A percentile compares a stretch with the other conserved stretches of the same genome.
Evolutionary conservation across 371 early-diverging fungal species (phyloP).

Genomic region (Syncephalastrum monosporum): DNA sequence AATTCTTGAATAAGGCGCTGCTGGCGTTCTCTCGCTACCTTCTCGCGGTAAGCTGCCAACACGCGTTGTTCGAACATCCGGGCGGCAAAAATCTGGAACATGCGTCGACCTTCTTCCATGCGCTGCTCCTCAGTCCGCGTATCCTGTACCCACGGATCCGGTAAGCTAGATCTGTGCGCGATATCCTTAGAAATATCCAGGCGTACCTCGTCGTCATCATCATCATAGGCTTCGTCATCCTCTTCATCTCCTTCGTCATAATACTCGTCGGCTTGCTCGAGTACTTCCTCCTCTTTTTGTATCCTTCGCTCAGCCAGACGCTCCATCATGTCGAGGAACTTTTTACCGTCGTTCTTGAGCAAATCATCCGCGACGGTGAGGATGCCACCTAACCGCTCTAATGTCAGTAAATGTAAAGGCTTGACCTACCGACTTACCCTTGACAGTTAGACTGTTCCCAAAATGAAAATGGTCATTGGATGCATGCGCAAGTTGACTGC

Average conservation of each 20-base stretch:
- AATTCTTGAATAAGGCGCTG: conserved; percentile 75
- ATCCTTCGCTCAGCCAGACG: conserved; percentile 85
- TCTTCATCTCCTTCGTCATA: conserved; percentile 47
- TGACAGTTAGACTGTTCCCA: conserved; percentile 67
- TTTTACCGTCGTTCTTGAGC: conserved; percentile 85
- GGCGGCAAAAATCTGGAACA: conserved; percentile 93
- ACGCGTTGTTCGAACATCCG: conserved; percentile 94
- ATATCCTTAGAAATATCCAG: conserved; percentile 1
- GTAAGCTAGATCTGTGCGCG: neutral
- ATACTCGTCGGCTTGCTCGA: conserved; percentile 19
- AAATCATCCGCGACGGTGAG: conserved; percentile 86
- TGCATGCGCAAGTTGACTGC: conserved; percentile 1
- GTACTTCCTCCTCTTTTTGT: conserved; percentile 66
- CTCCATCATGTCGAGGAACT: conserved; percentile 92
- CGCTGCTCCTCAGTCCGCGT: conserved; percentile 76
- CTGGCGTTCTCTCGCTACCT: conserved; percentile 79
- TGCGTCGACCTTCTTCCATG: conserved; percentile 86
- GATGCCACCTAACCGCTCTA: conserved; percentile 52
- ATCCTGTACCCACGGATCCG: conserved; percentile 43
- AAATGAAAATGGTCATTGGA: conserved; percentile 47
- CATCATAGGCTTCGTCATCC: conserved; percentile 60
- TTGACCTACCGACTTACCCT: conserved; percentile 42
- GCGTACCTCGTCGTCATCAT: conserved; percentile 50
- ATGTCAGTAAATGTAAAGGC: too few relatives aligned
- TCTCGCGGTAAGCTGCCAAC: conserved; percentile 84